Evolutionary conservation across 768 basidiomycete genomes (phyloP).

Genomic region (Leucocoprinus leucothites): DNA sequence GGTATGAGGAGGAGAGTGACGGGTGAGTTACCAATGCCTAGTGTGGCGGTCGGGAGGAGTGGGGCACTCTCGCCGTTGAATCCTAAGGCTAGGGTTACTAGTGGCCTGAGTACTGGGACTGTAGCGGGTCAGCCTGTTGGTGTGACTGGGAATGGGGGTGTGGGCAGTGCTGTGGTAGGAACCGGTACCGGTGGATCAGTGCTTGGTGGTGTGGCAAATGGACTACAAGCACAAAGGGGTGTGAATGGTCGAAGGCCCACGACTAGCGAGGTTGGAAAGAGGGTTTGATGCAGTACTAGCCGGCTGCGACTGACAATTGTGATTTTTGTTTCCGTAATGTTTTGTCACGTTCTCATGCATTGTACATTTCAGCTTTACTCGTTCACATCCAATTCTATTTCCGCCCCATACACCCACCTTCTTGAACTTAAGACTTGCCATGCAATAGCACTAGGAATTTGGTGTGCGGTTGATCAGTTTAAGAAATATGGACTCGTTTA

Average conservation of each 20-base stretch:
- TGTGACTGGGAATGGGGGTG: slow-evolving; percentile 5
- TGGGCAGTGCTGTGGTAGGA: slow-evolving; percentile 9
- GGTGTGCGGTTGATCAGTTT: too few species aligned
- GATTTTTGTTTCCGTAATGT: slow-evolving; percentile 6
- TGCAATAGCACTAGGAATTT: too few species aligned
- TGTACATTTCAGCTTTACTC: background rate
- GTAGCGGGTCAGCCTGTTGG: slow-evolving; percentile 12
- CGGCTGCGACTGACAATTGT: background rate
- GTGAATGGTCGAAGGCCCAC: slow-evolving; percentile 19
- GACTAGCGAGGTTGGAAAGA: slow-evolving; percentile 26
- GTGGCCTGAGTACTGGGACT: slow-evolving; percentile 30
- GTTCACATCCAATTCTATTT: background rate
- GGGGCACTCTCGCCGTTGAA: slow-evolving; percentile 71
- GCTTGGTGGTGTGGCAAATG: background rate
- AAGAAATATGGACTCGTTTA: too few species aligned
- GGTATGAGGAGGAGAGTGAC: slow-evolving; percentile 62
- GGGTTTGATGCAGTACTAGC: slow-evolving; percentile 10
- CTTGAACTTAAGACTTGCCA: background rate
- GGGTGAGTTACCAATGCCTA: slow-evolving; percentile 38
- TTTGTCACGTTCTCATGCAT: background rate
- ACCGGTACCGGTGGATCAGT: slow-evolving; percentile 4
- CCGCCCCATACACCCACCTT: too few species aligned
- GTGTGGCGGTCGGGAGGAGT: slow-evolving; percentile 24
- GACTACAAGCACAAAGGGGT: slow-evolving; percentile 30
- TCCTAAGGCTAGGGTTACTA: slow-evolving; percentile 58